Evolutionary conservation across 139 green algal genomes (phyloP).

Genomic region (Microglena sp.): DNA sequence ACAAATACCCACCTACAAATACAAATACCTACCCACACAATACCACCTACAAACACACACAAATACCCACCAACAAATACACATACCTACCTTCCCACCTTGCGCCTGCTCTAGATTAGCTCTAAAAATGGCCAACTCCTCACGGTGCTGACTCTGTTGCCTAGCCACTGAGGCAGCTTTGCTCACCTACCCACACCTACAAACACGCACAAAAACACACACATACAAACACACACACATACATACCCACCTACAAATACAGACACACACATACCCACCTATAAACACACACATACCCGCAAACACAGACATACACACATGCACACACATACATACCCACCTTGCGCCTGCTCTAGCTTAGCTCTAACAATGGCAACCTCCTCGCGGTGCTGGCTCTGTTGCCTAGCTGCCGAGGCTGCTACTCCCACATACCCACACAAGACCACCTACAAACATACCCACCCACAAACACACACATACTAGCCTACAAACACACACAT

Average conservation of each 20-base stretch:
- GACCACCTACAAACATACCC: background rate
- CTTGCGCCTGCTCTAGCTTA: slow-evolving; percentile 19
- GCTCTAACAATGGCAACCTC: slow-evolving; percentile 15
- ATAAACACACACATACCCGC: too few species aligned
- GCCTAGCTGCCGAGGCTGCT: too few species aligned
- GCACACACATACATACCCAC: slow-evolving; percentile 1
- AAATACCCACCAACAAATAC: background rate
- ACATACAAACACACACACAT: too few species aligned
- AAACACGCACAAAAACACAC: background rate
- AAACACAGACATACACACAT: too few species aligned
- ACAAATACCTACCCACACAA: background rate
- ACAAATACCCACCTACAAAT: background rate
- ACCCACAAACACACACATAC: background rate
- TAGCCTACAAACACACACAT: background rate
- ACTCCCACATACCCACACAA: too few species aligned
- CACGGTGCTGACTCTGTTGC: background rate
- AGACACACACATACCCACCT: too few species aligned
- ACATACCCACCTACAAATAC: too few species aligned
- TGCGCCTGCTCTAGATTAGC: background rate
- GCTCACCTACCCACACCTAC: background rate
- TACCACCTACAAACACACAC: background rate
- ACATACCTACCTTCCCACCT: background rate
- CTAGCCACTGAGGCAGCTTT: slow-evolving; percentile 7
- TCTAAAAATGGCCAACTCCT: background rate
- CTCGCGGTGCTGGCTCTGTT: slow-evolving; percentile 6